phyloP scores from a whole-genome alignment of 768 basidiomycete genomes.

The Ramaria rubella region DNA sequence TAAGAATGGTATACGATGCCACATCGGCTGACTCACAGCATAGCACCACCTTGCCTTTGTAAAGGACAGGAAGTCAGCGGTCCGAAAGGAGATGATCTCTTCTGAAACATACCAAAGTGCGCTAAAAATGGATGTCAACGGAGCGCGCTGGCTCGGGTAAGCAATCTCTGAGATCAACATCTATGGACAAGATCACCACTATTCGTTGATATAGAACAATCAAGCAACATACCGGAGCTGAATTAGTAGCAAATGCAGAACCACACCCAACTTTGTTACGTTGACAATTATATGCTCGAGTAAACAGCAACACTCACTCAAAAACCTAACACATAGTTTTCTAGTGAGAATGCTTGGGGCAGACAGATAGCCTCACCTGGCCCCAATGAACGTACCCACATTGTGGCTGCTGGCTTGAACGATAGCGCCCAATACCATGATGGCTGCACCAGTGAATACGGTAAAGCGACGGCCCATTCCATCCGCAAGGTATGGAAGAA shows the following conservation, averaged over 20 bases:
- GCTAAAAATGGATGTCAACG: constrained; percentile 57
- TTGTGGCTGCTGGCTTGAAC: constrained; percentile 46
- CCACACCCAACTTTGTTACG: constrained; percentile 47
- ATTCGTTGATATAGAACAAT: background rate
- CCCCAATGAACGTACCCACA: constrained; percentile 53
- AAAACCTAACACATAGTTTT: constrained; percentile 8
- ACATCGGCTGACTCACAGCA: constrained; percentile 1
- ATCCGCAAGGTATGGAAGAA: constrained; percentile 46
- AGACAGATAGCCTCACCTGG: constrained; percentile 40
- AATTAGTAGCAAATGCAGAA: constrained; percentile 55
- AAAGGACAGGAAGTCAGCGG: background rate
- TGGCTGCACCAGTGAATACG: constrained; percentile 49
- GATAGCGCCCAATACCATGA: constrained; percentile 60
- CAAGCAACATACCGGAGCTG: constrained; percentile 37
- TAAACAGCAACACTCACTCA: constrained; percentile 22
- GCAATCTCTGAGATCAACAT: constrained; percentile 62
- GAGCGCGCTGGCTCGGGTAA: constrained; percentile 63
- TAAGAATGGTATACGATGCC: background rate
- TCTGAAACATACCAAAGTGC: constrained; percentile 40
- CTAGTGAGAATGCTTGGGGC: constrained; percentile 10
- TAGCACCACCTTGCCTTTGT: constrained; percentile 9
- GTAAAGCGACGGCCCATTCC: constrained; percentile 50
- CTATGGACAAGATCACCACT: background rate
- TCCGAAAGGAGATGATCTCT: background rate
- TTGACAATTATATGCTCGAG: too few species aligned